These are phyloP conservation scores for Actinomortierella ambigua DNA, from an alignment of 371 early-diverging fungal species.

Conservation along the genomic window DNA sequence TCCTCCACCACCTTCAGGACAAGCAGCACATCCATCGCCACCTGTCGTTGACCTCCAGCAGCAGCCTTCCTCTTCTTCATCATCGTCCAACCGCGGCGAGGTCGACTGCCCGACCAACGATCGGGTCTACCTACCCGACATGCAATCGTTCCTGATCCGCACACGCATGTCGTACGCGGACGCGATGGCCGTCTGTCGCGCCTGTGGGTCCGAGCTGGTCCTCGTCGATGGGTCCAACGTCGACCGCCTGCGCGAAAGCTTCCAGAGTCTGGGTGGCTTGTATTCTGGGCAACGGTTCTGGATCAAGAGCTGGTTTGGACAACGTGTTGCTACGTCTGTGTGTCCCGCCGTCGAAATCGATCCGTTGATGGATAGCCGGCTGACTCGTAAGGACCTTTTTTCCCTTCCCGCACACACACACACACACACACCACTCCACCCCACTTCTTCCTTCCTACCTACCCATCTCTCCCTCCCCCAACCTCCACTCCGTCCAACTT, in stretches of 20 bases:
- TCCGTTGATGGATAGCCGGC: slow-evolving; percentile 30
- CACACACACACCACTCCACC: too few species aligned
- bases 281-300: slow-evolving; percentile 26
- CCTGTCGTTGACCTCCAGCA: not conserved
- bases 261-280: slow-evolving; percentile 20
- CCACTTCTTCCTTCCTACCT: too few species aligned
- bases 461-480: too few species aligned
- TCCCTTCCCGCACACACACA: not conserved
- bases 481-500: too few species aligned
- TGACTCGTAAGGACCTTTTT: slow-evolving; percentile 16
- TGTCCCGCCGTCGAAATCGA: slow-evolving; percentile 19
- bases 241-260: slow-evolving; percentile 28
- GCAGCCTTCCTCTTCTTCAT: too few species aligned
- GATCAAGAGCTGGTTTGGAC: slow-evolving; percentile 42
- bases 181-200: slow-evolving; percentile 24
- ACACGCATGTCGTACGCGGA: slow-evolving; percentile 19
- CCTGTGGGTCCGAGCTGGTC: slow-evolving; percentile 34
- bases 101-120: slow-evolving; percentile 15
- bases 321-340: slow-evolving; percentile 5
- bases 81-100: too few species aligned
- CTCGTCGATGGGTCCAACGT: slow-evolving; percentile 32
- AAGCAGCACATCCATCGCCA: not conserved
- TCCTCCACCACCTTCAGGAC: slow-evolving; percentile 2
- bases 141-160: slow-evolving; percentile 39
- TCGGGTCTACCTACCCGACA: slow-evolving; percentile 36